Conservation (phyloP, 371 early-diverging fungal species). For the Chytridium lagenaria region DNA sequence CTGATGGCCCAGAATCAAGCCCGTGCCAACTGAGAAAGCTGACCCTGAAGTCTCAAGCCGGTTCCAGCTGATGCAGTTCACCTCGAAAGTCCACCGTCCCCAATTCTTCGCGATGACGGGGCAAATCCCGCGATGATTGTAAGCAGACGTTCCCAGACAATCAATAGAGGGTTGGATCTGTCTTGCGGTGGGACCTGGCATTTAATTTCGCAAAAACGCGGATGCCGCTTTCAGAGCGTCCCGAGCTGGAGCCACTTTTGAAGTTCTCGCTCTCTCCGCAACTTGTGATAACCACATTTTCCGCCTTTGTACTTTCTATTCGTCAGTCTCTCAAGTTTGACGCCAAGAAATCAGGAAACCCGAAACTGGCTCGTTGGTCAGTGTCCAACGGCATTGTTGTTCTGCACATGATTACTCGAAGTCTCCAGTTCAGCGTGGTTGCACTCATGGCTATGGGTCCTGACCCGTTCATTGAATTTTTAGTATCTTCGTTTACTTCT, state of each 20-base stretch:
- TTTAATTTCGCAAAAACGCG: too few relatives aligned
- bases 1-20: too few relatives aligned
- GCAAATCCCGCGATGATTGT: not conserved
- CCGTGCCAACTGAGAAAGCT: not conserved
- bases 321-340: not conserved
- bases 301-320: not conserved
- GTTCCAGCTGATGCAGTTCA: not conserved
- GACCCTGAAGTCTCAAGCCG: not conserved
- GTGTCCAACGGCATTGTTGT: slow-evolving; percentile 4
- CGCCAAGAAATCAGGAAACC: slow-evolving; percentile 10
- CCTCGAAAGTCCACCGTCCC: not conserved
- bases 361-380: slow-evolving; percentile 11
- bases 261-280: not conserved
- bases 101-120: not conserved
- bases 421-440: not conserved
- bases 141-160: not conserved
- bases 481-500: not conserved
- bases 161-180: too few relatives aligned
- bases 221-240: not conserved
- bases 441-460: not conserved
- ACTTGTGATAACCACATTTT: not conserved
- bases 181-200: too few relatives aligned
- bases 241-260: not conserved
- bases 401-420: not conserved
- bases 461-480: not conserved